Conservation (phyloP, 441 rosid genomes). For the Arabidopsis lyrata region DNA sequence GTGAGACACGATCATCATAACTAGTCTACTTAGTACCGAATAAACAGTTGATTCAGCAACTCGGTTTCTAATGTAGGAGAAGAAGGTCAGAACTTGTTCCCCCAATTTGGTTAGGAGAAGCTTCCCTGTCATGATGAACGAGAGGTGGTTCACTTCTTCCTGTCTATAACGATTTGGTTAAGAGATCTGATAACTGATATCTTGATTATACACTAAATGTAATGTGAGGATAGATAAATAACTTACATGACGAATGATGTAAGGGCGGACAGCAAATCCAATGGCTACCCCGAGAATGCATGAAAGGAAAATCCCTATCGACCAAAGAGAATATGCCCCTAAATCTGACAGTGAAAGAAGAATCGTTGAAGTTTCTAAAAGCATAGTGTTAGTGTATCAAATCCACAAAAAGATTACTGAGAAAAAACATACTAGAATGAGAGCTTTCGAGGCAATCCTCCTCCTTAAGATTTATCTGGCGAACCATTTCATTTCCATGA, state of each 20-base stretch:
- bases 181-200: slow-evolving; percentile 32
- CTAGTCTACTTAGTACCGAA: slow-evolving; percentile 47
- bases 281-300: slow-evolving; percentile 57
- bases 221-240: background rate
- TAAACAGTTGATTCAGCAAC: slow-evolving; percentile 51
- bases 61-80: slow-evolving; percentile 68
- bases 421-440: slow-evolving; percentile 46
- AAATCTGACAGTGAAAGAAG: slow-evolving; percentile 48
- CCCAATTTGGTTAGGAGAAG: slow-evolving; percentile 63
- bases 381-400: background rate
- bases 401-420: background rate
- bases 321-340: slow-evolving; percentile 56
- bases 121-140: slow-evolving; percentile 67
- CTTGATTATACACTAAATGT: background rate
- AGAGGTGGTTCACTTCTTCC: slow-evolving; percentile 53
- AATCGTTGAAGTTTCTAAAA: slow-evolving; percentile 16
- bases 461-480: slow-evolving; percentile 65
- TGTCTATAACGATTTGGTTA: slow-evolving; percentile 65
- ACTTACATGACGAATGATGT: slow-evolving; percentile 57
- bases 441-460: slow-evolving; percentile 61
- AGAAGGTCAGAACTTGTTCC: slow-evolving; percentile 57
- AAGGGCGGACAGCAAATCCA: slow-evolving; percentile 56
- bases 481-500: slow-evolving; percentile 60
- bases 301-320: slow-evolving; percentile 57
- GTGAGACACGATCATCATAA: slow-evolving; percentile 58